Percentiles rank a stretch among this genome's conserved stretches.
phyloP scores from a whole-genome alignment of 2,329 filamentous ascomycete genomes.

The Amylocarpus encephaloides region DNA sequence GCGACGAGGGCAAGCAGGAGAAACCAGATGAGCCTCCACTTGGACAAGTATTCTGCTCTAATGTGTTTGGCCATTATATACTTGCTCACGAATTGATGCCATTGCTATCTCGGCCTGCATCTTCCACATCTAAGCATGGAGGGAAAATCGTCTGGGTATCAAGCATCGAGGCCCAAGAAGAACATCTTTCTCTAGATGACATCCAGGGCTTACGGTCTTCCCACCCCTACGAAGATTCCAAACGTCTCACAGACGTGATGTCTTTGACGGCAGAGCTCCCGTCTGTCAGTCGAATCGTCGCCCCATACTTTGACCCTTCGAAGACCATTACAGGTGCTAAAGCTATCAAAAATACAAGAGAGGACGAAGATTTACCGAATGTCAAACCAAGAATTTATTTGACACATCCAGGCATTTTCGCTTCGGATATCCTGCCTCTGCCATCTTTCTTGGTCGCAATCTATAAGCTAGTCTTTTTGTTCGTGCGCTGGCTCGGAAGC shows the following conservation, averaged over 20 bases:
- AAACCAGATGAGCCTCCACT: slow-evolving; percentile 49
- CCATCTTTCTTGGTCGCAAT: slow-evolving; percentile 60
- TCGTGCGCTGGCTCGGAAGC: slow-evolving; percentile 73
- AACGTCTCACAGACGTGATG: slow-evolving; percentile 80
- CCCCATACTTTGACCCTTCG: slow-evolving; percentile 46
- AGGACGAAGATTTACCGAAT: slow-evolving; percentile 4
- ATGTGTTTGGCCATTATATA: slow-evolving; percentile 93
- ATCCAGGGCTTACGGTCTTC: slow-evolving; percentile 62
- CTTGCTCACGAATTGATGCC: slow-evolving; percentile 75
- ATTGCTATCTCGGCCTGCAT: slow-evolving; percentile 45
- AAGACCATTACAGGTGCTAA: slow-evolving; percentile 22
- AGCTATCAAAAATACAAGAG: slow-evolving; percentile 14
- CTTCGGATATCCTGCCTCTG: slow-evolving; percentile 73
- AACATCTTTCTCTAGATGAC: slow-evolving; percentile 56
- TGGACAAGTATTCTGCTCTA: slow-evolving; percentile 81
- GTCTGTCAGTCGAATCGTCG: slow-evolving; percentile 50
- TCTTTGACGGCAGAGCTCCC: slow-evolving; percentile 67
- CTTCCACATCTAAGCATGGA: slow-evolving; percentile 19
- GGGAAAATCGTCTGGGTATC: slow-evolving; percentile 72
- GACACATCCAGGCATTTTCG: slow-evolving; percentile 80
- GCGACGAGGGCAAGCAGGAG: slow-evolving; percentile 25
- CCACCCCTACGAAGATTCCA: slow-evolving; percentile 74
- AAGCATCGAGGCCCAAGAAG: slow-evolving; percentile 62
- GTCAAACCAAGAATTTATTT: slow-evolving; percentile 64
- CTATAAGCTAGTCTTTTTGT: slow-evolving; percentile 61